Base-by-base conservation (phyloP, 352 stramenopile species). In the Phytopythium delawarense region DNA sequence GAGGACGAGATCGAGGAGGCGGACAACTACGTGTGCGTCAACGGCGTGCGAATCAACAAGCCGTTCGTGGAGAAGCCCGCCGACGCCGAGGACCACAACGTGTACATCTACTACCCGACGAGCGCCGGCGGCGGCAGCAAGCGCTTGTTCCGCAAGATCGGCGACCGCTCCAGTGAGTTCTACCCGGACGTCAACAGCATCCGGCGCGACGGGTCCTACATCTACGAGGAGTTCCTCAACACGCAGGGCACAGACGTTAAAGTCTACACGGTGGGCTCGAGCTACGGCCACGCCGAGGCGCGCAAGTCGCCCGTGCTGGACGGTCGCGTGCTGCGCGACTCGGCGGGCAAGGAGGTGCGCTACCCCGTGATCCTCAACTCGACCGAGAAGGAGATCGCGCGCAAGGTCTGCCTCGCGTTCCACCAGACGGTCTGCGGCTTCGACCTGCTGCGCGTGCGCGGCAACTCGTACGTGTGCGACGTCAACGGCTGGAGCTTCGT, bases 401-500 rank as follows among this genome's bases (percentile, higher is more conserved):
- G 96, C 53, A 97, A 94, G 66, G 80, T 96, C 28, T 94, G 85
- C 30, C 71, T 98, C 12, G 94, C 96, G 1, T 99, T 99, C 76
- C 95, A 98, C 62, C 97, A 99, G 72, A 98, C 96, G 20, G 97
- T 99, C 16, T 99, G 98, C 76, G 98, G 98, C 16, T 99, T 99
- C 70, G 98, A 99, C 75, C 76, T 99, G 51, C 79, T 99, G 35
- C 86, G 97, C 37, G 85, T 94, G 80, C 88, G 80, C 32, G 92
- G 78, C 63, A 96, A 67, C 40, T 96, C 94, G 28, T 99, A 98
- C 72, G 97, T 99, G 12, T 99, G 98, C 81, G 98, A 99, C 78
- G 98, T 99, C 23, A 99, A 99, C 75, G 98, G 98, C 23, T 99
- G 96, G 92, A 99, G 92, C 69, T 99, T 99, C 74, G 98, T 99